These are phyloP conservation scores for Pyrus communis DNA, from an alignment of 306 rosid genomes.

Conservation along the genomic window DNA sequence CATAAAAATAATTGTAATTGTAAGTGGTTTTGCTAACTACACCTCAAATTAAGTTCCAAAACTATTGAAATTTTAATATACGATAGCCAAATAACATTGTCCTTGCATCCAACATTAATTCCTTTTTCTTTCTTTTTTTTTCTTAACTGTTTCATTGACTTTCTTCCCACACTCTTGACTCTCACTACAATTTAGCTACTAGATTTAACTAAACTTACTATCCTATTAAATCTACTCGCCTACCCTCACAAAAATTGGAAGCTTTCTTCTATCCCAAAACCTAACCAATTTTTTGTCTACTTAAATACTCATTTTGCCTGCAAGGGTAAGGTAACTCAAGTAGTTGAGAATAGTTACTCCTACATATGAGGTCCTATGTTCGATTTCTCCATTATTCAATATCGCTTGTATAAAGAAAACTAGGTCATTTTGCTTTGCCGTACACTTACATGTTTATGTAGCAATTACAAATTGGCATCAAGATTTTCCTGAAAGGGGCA, in stretches of 20 bases:
- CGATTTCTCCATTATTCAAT: too few relatives aligned
- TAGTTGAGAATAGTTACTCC: not conserved
- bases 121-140: not conserved
- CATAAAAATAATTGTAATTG: too few relatives aligned
- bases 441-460: not conserved
- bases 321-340: not conserved
- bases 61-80: too few relatives aligned
- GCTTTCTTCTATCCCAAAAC: not conserved
- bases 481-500: not conserved
- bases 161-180: conserved; percentile 10
- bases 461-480: not conserved
- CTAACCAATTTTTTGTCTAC: not conserved
- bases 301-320: not conserved
- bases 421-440: not conserved
- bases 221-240: not conserved
- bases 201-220: conserved; percentile 1
- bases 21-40: too few relatives aligned
- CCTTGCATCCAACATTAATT: conserved; percentile 21
- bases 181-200: conserved; percentile 14
- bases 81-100: too few relatives aligned
- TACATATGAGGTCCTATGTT: too few relatives aligned
- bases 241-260: not conserved
- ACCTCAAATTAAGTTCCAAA: too few relatives aligned
- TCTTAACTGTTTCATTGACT: not conserved
- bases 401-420: too few relatives aligned